Base-by-base conservation (phyloP, 2,329 filamentous ascomycete species). In the Aspergillus sp. region DNA sequence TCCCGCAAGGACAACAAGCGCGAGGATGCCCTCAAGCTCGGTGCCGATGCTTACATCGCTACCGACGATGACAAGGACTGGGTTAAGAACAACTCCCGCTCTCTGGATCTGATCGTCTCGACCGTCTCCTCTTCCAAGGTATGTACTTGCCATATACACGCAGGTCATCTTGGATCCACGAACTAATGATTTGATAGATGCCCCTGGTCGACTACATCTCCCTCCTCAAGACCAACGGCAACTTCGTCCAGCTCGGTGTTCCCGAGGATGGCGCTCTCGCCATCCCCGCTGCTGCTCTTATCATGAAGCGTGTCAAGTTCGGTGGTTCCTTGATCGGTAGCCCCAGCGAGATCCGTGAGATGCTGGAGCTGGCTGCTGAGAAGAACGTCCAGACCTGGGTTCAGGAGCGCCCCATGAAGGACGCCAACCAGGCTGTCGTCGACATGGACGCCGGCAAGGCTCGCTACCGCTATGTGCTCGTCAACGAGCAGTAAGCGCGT, bases 211-310 rank as follows among this genome's bases (percentile, higher is more conserved):
- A 83, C 36, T 90, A 89, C 71, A 78, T 90, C 29, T 63, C 73
- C 18, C 80, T 90, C 1, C 77, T 90, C 42, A 76, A 80, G 49
- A 75, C 78, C 7, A 80, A 83, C 45, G 87, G 87, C 14, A 79
- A 78, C 12, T 84, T 90, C 58, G 81, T 89, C 51, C 86, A 90
- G 72, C 80, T 91, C 46, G 88, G 87, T 57, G 81, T 81, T 0
- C 88, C 89, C 2, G 89, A 91, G 62, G 84, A 83, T 52, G 72
- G 72, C 9, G 60, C 69, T 16, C 84, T 85, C 2, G 72, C 76
- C 2, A 81, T 90, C 65, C 81, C 79, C 55, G 83, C 83, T 6
- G 84, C 84, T 65, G 73, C 80, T 0, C 73, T 90, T 55, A 84
- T 90, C 49, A 67, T 65, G 5, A 86, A 83, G 29, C 65, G 69